phyloP scores from a whole-genome alignment of 176 grass and related monocot genomes.

The Avena sativa region DNA sequence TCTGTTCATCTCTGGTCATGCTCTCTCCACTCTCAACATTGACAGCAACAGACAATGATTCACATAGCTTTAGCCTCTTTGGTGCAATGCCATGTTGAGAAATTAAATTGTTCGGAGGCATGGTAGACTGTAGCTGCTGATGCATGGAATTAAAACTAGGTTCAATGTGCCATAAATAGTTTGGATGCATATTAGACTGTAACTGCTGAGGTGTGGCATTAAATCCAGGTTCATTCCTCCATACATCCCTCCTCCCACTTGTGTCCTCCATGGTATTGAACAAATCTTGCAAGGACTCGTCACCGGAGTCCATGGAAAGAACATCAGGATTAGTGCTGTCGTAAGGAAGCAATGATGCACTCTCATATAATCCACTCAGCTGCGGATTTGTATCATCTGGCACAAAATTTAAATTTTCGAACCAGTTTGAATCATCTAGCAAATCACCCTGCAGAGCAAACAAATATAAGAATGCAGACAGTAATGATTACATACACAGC shows the following conservation, averaged over 20 bases:
- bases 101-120: constrained; percentile 20
- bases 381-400: constrained; percentile 39
- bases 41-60: background rate
- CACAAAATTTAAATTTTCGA: constrained; percentile 30
- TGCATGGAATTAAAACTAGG: constrained; percentile 43
- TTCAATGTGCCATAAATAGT: constrained; percentile 20
- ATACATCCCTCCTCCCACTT: constrained; percentile 37
- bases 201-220: constrained; percentile 37
- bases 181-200: constrained; percentile 27
- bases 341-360: constrained; percentile 57
- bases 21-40: background rate
- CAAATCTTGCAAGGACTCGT: constrained; percentile 75
- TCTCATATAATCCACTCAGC: constrained; percentile 55
- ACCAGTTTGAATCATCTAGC: constrained; percentile 31
- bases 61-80: constrained; percentile 61
- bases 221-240: constrained; percentile 50
- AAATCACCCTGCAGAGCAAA: constrained; percentile 40
- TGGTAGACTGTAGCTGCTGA: constrained; percentile 28
- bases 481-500: background rate
- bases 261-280: constrained; percentile 69
- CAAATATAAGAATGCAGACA: constrained; percentile 17
- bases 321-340: constrained; percentile 65
- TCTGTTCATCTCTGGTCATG: constrained; percentile 24
- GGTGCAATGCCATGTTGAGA: constrained; percentile 50
- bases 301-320: constrained; percentile 58